Conservation (phyloP, 768 basidiomycete species). For the Candolleomyces efflorescens region DNA sequence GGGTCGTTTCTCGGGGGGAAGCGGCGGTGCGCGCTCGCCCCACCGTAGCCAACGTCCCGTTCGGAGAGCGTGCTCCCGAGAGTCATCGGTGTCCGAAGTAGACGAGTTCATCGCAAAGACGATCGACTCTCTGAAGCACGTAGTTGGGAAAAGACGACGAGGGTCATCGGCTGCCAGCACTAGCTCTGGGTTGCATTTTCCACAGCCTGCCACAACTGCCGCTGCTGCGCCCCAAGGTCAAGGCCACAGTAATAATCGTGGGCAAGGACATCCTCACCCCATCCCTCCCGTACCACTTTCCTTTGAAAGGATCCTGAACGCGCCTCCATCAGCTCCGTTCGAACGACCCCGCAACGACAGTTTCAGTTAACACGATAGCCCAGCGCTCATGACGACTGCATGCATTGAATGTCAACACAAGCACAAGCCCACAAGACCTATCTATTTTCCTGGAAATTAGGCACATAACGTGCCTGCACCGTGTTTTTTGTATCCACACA, state of each 20-base stretch:
- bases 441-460: too few species aligned
- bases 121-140: slow-evolving; percentile 2
- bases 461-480: too few species aligned
- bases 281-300: not conserved
- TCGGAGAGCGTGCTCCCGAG: slow-evolving; percentile 1
- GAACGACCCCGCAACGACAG: too few species aligned
- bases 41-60: not conserved
- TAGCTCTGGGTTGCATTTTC: not conserved
- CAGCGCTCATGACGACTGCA: too few species aligned
- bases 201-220: not conserved
- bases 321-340: too few species aligned
- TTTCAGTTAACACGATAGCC: too few species aligned
- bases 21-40: too few species aligned
- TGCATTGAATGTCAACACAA: too few species aligned
- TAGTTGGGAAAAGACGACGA: not conserved
- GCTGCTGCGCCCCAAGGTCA: not conserved
- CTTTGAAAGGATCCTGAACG: too few species aligned
- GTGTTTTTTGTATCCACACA: too few species aligned
- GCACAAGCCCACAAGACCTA: too few species aligned
- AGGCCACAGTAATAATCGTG: not conserved
- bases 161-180: not conserved
- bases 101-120: slow-evolving; percentile 3
- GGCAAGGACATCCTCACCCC: not conserved
- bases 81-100: slow-evolving; percentile 3
- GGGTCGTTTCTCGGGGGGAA: too few species aligned